Percentiles rank a stretch among this genome's conserved stretches.
These are phyloP conservation scores for Trichocladium uniseriatum DNA, from an alignment of 495 filamentous ascomycete genomes.

Conservation along the genomic window DNA sequence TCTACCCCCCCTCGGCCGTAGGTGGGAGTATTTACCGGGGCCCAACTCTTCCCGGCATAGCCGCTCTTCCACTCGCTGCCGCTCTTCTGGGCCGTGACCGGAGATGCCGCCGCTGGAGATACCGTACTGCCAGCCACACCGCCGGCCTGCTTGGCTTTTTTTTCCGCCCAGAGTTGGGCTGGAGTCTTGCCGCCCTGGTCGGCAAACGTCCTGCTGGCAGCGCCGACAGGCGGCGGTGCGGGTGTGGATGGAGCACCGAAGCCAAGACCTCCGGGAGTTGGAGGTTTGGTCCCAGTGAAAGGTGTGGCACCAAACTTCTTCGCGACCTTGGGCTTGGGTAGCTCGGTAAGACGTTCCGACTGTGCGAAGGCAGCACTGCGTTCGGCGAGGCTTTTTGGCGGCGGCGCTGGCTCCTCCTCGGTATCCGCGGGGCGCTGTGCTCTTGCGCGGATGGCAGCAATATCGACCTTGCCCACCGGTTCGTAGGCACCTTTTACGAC, in stretches of 20 bases:
- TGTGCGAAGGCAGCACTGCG: constrained; percentile 55
- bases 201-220: constrained; percentile 84
- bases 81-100: constrained; percentile 56
- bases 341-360: constrained; percentile 70
- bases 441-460: constrained; percentile 79
- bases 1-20: constrained; percentile 56
- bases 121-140: constrained; percentile 40
- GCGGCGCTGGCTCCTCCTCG: constrained; percentile 37
- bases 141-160: constrained; percentile 75
- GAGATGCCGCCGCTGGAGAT: constrained; percentile 34
- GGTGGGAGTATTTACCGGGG: constrained; percentile 61
- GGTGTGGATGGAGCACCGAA: constrained; percentile 40
- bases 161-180: constrained; percentile 94
- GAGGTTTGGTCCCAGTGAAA: constrained; percentile 82
- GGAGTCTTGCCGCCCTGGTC: constrained; percentile 93
- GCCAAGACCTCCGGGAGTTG: constrained; percentile 59
- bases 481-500: constrained; percentile 86
- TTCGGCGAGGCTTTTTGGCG: constrained; percentile 53
- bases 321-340: constrained; percentile 90
- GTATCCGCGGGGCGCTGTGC: constrained; percentile 51
- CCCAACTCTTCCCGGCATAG: constrained; percentile 82
- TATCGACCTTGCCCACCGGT: constrained; percentile 92
- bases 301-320: constrained; percentile 69
- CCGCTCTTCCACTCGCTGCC: constrained; percentile 82
- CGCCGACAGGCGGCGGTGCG: constrained; percentile 54